Base-by-base conservation (phyloP, 768 basidiomycete species). In the Mycena leptocephala region DNA sequence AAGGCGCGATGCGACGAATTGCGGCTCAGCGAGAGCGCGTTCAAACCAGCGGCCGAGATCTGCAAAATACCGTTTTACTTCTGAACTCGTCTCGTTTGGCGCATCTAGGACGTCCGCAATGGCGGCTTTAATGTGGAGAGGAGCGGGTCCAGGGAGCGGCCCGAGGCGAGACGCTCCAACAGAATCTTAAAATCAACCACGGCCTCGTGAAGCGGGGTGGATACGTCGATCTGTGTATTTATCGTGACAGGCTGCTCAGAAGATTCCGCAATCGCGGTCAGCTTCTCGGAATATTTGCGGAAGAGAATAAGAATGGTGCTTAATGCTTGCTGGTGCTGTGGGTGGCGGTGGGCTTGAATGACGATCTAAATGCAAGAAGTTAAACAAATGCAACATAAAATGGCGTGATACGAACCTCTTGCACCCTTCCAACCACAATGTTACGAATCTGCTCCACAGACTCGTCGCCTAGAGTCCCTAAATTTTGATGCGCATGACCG, bases 161-260 rank as follows among this genome's bases (percentile, higher is more conserved):
- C 81, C 13, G 82, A 82, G 1, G 81, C 85, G 14, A 85, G 55
- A 5, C 87, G 83, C 71, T 87, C 85, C 5, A 87, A 59, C n/a
- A 87, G 59, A 3, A 77, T 69, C 77, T 87, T 86, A 13, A 84
- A 53, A 58, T 86, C 83, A 9, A 71, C 39, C 2, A 86, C 71
- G 28, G 81, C 77, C 22, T 72, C 75, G 46, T 79, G 59, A n/a
- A 83, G 62, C 58, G 79, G 33, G 39, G 71, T 33, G 37, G 69
- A 76, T n/a, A 46, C 51, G 58, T 61, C 72, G 24, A 76, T 58
- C 32, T 63, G 55, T 13, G 72, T 62, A 28, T 61, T 58, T 28
- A 62, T 67, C 48, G 30, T 76, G 74, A 65, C 67, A 43, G 62
- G 53, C 28, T 64, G 73, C 37, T 65, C 77, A 56, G 32, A 68